Base-by-base conservation (phyloP, 2,329 filamentous ascomycete genomes). In the Trichoderma gracile region DNA sequence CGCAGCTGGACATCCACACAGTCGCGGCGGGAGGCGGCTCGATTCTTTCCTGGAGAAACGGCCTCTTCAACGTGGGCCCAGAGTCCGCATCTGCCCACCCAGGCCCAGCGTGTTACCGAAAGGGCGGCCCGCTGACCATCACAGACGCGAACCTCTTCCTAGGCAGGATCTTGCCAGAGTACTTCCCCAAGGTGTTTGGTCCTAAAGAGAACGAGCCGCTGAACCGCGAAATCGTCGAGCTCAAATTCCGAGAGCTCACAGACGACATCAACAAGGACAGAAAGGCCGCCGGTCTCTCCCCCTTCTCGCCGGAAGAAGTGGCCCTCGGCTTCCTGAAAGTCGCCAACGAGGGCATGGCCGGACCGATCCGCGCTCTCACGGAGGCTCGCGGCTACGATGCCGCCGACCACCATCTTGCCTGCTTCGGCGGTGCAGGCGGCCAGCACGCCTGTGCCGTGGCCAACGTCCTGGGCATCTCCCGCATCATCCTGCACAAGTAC, bases 1-100 rank as follows among this genome's bases (percentile, higher is more conserved):
- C 91, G 0, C 90, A 93, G 72, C 82, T 93, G 1, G 90, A 93
- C 69, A 93, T 94, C 73, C 91, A 92, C 73, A 94, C 91, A 1
- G 89, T 93, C 5, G 90, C 90, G 25, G 89, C 90, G 7, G 89
- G 90, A 19, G 90, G 90, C 66, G 88, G 89, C n/a, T 89, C 86
- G 1, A 80, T 86, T 17, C 78, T 93, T 0, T 88, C 87, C 71
- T 92, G 86, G 82, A 84, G 84, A 65, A 91, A 91, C 66, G 89
- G 89, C 0, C 78, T 92, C 2, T 91, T 92, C 67, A 84, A 87
- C 1, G 89, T 92, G 6, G 89, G 89, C 0, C 89, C 89, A 1
- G 88, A 91, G 70, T 89, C 86, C 27, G 88, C 89, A 1, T 84
- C 85, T 40, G 88, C 89, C 6, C 86, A 90, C 71, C 89, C 89